Conservation (phyloP, 2,329 filamentous ascomycete species). For the Colletotrichum gigasporum region DNA sequence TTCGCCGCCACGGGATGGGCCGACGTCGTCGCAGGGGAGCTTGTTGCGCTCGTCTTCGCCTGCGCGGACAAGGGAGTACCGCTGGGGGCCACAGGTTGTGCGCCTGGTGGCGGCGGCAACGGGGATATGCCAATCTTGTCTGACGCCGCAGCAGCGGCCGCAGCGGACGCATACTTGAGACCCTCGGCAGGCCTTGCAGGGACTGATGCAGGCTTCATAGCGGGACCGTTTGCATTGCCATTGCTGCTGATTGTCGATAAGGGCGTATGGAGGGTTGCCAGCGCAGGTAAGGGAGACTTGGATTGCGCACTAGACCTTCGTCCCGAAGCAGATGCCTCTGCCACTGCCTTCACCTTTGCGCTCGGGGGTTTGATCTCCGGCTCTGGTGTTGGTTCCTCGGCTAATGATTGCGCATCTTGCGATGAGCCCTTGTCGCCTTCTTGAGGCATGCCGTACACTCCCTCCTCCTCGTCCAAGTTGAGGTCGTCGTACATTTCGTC, state of each 20-base stretch:
- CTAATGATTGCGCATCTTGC: slow-evolving; percentile 91
- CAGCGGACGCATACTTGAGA: slow-evolving; percentile 95
- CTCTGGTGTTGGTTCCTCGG: slow-evolving; percentile 78
- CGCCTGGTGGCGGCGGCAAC: slow-evolving; percentile 86
- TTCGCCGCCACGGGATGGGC: slow-evolving; percentile 55
- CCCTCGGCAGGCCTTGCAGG: slow-evolving; percentile 88
- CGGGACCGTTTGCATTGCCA: slow-evolving; percentile 61
- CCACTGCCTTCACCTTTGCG: slow-evolving; percentile 38
- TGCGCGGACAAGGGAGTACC: slow-evolving; percentile 56
- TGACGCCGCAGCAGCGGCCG: slow-evolving; percentile 89
- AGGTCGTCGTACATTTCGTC: slow-evolving; percentile 96
- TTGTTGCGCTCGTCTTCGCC: slow-evolving; percentile 64
- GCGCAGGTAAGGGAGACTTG: slow-evolving; percentile 92
- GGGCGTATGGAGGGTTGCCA: slow-evolving; percentile 88
- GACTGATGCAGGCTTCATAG: slow-evolving; percentile 93
- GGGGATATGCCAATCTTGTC: slow-evolving; percentile 93
- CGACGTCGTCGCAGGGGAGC: slow-evolving; percentile 60
- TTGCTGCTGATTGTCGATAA: slow-evolving; percentile 69
- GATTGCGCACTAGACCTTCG: slow-evolving; percentile 87
- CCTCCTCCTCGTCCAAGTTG: slow-evolving; percentile 91
- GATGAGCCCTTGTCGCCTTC: slow-evolving; percentile 93
- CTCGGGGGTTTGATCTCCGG: slow-evolving; percentile 59
- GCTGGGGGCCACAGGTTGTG: slow-evolving; percentile 49
- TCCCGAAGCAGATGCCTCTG: slow-evolving; percentile 64
- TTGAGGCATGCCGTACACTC: slow-evolving; percentile 79